Conservation (phyloP, 257 asterid species). For the Solanum phureja region DNA sequence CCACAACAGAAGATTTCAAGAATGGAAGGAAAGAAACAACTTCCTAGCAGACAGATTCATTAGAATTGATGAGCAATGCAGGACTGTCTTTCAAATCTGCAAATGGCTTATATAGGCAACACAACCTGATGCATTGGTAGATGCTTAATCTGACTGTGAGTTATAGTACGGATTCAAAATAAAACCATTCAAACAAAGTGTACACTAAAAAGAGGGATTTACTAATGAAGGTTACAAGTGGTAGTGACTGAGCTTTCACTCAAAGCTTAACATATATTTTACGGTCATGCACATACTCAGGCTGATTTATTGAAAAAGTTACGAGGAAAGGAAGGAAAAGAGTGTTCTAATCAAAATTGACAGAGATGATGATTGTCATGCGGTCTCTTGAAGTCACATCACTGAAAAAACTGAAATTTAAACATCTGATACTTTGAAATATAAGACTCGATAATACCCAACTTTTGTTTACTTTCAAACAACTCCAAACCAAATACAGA, state of each 20-base stretch:
- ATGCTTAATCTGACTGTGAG: neutral
- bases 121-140: neutral
- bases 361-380: neutral
- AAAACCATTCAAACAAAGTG: neutral
- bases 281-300: neutral
- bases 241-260: neutral
- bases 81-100: neutral
- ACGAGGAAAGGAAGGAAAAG: neutral
- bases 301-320: neutral
- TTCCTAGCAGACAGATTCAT: neutral
- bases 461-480: neutral
- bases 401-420: neutral
- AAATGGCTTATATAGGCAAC: neutral
- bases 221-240: neutral
- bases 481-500: neutral
- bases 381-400: neutral
- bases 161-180: neutral
- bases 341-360: neutral
- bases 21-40: neutral
- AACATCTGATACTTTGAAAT: neutral
- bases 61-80: neutral
- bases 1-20: neutral
- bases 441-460: neutral
- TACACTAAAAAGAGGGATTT: neutral
- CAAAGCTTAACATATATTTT: neutral